Conservation (phyloP, 148 eudicot genomes). For the Dysphania ambrosioides region DNA sequence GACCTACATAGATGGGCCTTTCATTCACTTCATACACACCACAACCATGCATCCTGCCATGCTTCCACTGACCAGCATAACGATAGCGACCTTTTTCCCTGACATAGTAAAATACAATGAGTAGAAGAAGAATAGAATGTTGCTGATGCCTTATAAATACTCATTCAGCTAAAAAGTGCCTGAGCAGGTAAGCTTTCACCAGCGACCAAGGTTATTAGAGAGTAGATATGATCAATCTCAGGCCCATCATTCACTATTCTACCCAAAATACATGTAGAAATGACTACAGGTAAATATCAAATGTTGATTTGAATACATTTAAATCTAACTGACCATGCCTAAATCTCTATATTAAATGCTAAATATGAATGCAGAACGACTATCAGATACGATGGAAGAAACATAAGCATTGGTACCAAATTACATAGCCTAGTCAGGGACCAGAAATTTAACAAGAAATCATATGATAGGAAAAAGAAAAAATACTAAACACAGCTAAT, state of each 20-base stretch:
- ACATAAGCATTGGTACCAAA: too few relatives aligned
- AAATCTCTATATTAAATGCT: too few relatives aligned
- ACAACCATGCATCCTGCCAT: constrained; percentile 87
- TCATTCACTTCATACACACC: constrained; percentile 88
- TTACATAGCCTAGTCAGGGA: too few relatives aligned
- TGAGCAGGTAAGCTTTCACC: background rate
- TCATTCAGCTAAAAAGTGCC: background rate
- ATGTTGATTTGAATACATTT: too few relatives aligned
- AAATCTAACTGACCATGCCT: too few relatives aligned
- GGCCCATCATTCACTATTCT: too few relatives aligned
- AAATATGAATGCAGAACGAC: too few relatives aligned
- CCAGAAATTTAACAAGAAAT: background rate
- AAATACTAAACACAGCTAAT: background rate
- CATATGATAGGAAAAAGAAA: background rate
- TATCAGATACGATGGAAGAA: too few relatives aligned
- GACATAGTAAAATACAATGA: constrained; percentile 19
- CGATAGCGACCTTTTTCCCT: constrained; percentile 95
- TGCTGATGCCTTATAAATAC: background rate
- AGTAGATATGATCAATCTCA: too few relatives aligned
- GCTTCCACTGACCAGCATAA: constrained; percentile 95
- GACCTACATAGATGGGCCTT: constrained; percentile 59
- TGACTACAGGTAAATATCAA: too few relatives aligned
- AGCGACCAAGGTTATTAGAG: background rate
- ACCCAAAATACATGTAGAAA: too few relatives aligned
- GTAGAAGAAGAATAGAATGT: background rate